Evolutionary conservation across 331 rosid genomes (phyloP).

Genomic region (Prunus yedoensis): DNA sequence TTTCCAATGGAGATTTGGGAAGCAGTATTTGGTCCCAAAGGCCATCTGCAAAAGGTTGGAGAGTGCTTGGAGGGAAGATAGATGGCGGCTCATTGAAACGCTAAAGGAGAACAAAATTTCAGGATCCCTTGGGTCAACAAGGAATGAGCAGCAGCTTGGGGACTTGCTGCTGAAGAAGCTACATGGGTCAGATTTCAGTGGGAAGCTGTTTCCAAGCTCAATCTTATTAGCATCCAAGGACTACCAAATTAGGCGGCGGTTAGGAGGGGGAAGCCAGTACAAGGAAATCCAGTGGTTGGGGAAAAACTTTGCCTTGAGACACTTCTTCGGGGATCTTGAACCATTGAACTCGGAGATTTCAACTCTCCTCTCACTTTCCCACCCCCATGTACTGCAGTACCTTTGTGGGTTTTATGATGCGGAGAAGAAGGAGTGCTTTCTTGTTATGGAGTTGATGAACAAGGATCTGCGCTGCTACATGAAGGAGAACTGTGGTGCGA

Average conservation of each 20-base stretch:
- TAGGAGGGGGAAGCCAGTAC: slow-evolving; percentile 56
- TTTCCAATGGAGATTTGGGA: slow-evolving; percentile 89
- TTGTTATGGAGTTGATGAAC: slow-evolving; percentile 75
- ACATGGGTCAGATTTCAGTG: slow-evolving; percentile 33
- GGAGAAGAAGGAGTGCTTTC: slow-evolving; percentile 65
- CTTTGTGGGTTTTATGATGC: slow-evolving; percentile 77
- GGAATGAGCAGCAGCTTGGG: slow-evolving; percentile 52
- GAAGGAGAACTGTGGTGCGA: slow-evolving; percentile 73
- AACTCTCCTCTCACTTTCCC: slow-evolving; percentile 59
- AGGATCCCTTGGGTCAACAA: slow-evolving; percentile 22
- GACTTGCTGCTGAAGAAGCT: slow-evolving; percentile 55
- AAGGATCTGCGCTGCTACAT: slow-evolving; percentile 63
- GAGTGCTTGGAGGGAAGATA: slow-evolving; percentile 69
- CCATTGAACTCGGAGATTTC: slow-evolving; percentile 47
- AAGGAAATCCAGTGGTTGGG: slow-evolving; percentile 94
- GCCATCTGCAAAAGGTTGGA: slow-evolving; percentile 58
- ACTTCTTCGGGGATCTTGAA: slow-evolving; percentile 55
- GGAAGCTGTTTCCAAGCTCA: slow-evolving; percentile 47
- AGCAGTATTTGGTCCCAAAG: slow-evolving; percentile 79
- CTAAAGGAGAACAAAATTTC: slow-evolving; percentile 55
- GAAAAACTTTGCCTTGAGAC: slow-evolving; percentile 68
- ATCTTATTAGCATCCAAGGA: slow-evolving; percentile 57
- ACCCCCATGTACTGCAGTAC: slow-evolving; percentile 70
- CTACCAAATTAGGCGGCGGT: slow-evolving; percentile 60
- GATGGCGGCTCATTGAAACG: slow-evolving; percentile 68